A percentile compares a stretch with the other conserved stretches of the same genome.
phyloP scores from a whole-genome alignment of 192 early-diverging fungal genomes.

The Dissophora ornata region DNA sequence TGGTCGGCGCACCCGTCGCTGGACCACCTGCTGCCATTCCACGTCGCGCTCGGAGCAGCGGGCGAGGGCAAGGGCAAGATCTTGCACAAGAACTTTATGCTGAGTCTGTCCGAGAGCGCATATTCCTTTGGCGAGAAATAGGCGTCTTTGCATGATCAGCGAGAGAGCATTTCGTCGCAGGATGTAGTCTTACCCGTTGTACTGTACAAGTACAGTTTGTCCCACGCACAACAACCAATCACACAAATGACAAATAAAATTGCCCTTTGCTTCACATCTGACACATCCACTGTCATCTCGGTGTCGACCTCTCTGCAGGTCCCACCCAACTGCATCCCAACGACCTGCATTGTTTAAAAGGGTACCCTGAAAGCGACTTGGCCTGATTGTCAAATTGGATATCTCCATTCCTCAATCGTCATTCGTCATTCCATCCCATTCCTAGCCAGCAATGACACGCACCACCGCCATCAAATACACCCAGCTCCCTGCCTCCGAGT shows the following conservation, averaged over 20 bases:
- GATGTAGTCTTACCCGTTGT: too few relatives aligned
- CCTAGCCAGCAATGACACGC: neutral
- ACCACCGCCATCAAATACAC: conserved; percentile 14
- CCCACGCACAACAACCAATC: too few relatives aligned
- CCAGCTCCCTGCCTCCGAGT: conserved; percentile 6
- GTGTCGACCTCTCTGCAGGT: too few relatives aligned
- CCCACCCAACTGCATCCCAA: too few relatives aligned
- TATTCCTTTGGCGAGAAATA: conserved; percentile 45
- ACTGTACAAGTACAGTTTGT: too few relatives aligned
- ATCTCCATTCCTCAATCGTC: neutral
- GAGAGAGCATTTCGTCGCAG: too few relatives aligned
- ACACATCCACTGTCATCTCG: too few relatives aligned
- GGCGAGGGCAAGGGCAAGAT: conserved; percentile 54
- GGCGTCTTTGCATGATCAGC: neutral
- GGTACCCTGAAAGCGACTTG: too few relatives aligned
- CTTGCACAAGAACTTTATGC: conserved; percentile 47
- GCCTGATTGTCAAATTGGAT: too few relatives aligned
- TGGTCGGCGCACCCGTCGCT: conserved; percentile 70
- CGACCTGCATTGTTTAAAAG: too few relatives aligned
- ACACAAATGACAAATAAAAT: too few relatives aligned
- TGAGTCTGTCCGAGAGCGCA: conserved; percentile 44
- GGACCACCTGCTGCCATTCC: conserved; percentile 76
- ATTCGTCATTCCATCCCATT: neutral
- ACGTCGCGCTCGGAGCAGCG: conserved; percentile 73
- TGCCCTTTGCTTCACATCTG: too few relatives aligned